Base-by-base conservation (phyloP, 2,329 filamentous ascomycete genomes). In the Didymella sp. region DNA sequence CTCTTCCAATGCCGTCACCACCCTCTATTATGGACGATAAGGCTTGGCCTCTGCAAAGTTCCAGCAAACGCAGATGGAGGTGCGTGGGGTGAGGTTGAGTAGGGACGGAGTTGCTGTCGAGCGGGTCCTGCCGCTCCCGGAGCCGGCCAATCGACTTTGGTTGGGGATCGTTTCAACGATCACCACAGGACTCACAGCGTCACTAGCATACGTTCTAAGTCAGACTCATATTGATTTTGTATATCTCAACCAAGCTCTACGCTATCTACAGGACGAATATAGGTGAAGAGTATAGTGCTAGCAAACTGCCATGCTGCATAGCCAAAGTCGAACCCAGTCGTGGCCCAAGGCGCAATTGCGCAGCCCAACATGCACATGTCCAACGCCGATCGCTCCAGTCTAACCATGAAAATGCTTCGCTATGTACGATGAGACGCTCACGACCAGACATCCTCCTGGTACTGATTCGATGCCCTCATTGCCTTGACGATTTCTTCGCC, bases 401-500 rank as follows among this genome's bases (percentile, higher is more conserved):
- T 70, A 73, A 47, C 48, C 53, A 21, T 56, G 30, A 55, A 60
- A 72, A 74, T 73, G 70, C 67, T 67, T 47, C 62, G 33, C 42
- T 47, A 60, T 37, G 11, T 38, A 35, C 40, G 55, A 27, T 44
- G 25, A 37, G 22, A 27, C 12, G 30, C 58, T 72, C 68, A 88
- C 75, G 85, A 87, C 86, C 86, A 88, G 8, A 88, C 86, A 74
- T 88, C 86, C 73, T 89, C 95, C 84, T 99, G 96, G 82, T 99
- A 99, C 78, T 95, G 91, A 78, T 96, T 97, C 64, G 89, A 88
- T 66, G 90, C 89, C 73, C 95, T 89, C 94, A 99, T 97, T 69
- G 89, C 89, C 86, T 98, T 99, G 59, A 99, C 92, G 71, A 97
- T 88, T 73, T 98, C 94, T 79, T 99, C 95, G 13, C 87, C 95